Conservation (phyloP, 1,139 yeast species). For the Meyerozyma carpophila region DNA sequence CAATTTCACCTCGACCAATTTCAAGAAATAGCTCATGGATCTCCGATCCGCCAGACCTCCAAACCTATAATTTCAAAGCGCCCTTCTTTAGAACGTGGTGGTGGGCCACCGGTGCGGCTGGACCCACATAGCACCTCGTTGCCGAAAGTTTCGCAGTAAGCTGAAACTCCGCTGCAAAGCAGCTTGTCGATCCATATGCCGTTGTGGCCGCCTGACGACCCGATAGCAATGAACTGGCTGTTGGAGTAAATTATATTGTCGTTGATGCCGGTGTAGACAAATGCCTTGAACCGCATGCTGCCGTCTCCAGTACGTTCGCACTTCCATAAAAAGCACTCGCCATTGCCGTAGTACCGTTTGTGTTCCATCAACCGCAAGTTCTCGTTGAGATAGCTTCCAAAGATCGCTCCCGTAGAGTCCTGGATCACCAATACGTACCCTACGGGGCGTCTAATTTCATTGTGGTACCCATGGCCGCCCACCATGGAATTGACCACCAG, state of each 20-base stretch:
- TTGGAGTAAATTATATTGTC: conserved; percentile 85
- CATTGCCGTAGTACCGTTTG: conserved; percentile 81
- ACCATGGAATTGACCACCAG: conserved; percentile 30
- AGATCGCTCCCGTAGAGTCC: conserved; percentile 58
- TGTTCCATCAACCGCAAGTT: conserved; percentile 64
- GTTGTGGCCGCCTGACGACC: conserved; percentile 87
- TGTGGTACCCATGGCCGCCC: conserved; percentile 14
- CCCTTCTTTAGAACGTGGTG: conserved; percentile 21
- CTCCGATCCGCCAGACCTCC: conserved; percentile 81
- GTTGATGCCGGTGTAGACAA: conserved; percentile 82
- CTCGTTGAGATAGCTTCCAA: conserved; percentile 85
- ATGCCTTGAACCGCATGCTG: conserved; percentile 60
- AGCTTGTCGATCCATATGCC: conserved; percentile 86
- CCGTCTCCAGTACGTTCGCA: conserved; percentile 31
- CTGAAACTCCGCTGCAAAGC: conserved; percentile 71
- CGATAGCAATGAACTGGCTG: conserved; percentile 71
- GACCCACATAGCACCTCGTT: conserved; percentile 56
- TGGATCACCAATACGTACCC: conserved; percentile 70
- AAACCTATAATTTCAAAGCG: conserved; percentile 71
- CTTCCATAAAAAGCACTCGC: conserved; percentile 93
- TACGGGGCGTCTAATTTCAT: conserved; percentile 32
- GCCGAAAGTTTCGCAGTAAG: conserved; percentile 80
- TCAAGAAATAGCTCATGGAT: background rate
- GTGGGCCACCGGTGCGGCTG: conserved; percentile 34
- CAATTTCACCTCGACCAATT: background rate